Evolutionary conservation across 2,329 filamentous ascomycete species (phyloP), one percentile per base, ranked within the genome.

Genomic region (Trematosphaeria pertusa): DNA sequence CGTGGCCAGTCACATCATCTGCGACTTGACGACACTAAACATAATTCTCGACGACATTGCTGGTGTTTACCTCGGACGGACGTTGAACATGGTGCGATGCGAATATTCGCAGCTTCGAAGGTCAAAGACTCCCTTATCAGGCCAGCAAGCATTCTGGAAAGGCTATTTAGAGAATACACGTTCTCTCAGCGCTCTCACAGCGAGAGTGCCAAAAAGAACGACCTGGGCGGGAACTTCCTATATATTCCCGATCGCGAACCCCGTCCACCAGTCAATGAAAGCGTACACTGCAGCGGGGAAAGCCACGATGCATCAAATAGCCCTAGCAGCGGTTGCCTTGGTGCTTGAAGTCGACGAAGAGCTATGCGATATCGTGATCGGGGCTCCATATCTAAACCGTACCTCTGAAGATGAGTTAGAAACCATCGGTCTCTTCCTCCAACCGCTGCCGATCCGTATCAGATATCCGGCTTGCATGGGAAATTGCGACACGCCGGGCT

Each of bases 1-100:
- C 14, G 43, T 60, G 2, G 39, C 59, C 33, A 64, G 58, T 21
- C 70, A 73, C 42, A 71, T 73, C 36, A 58, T 73, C 8, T 61
- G 58, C 39, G 70, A 73, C 46, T 53, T 63, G 4, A 71, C 67
- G 4, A 52, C 70, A 2, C 45, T 73, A 1, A 26, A 51, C 6
- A 43, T 59, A 10, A 34, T 73, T 2, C 48, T 71, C 6, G 31
- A 45, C 6, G 67, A 72, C 33, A 58, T 65, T 7, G 37, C 43
- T 1, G 30, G 34, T 3, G 7, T 52, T 3, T 71, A 68, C 39
- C 43, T 48, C 19, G 52, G n/a, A n/a, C n/a, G n/a, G n/a, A n/a
- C n/a, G n/a, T n/a, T n/a, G n/a, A n/a, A n/a, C n/a, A n/a, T n/a
- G n/a, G n/a, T n/a, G 46, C 15, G 21, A 14, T 11, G 43, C 10